These are phyloP conservation scores for Calocera viscosa DNA, from an alignment of 768 basidiomycete genomes.

Conservation along the genomic window DNA sequence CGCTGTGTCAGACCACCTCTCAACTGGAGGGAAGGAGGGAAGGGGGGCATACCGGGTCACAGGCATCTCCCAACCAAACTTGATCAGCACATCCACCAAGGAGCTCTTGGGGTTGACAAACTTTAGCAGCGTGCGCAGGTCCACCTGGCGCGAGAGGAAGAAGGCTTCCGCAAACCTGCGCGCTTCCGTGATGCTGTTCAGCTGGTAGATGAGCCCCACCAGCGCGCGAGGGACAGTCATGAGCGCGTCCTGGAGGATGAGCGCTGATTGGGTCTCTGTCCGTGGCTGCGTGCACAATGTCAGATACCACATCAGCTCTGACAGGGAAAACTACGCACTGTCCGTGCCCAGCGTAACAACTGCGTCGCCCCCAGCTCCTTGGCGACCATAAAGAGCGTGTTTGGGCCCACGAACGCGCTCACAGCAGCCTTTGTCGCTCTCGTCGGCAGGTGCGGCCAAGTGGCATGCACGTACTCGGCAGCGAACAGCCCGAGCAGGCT, in stretches of 20 bases:
- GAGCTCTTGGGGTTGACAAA: conserved; percentile 73
- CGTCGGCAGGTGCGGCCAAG: conserved; percentile 84
- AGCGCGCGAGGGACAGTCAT: conserved; percentile 77
- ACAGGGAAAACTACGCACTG: conserved; percentile 36
- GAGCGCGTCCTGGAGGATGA: conserved; percentile 75
- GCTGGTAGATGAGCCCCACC: conserved; percentile 78
- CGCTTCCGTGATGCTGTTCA: conserved; percentile 73
- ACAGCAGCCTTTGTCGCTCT: conserved; percentile 83
- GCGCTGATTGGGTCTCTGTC: conserved; percentile 29
- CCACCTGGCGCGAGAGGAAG: conserved; percentile 76
- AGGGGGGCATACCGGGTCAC: conserved; percentile 47
- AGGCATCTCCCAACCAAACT: conserved; percentile 53
- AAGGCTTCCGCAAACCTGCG: conserved; percentile 77
- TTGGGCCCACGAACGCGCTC: conserved; percentile 80
- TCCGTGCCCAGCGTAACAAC: conserved; percentile 70
- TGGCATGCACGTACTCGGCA: conserved; percentile 62
- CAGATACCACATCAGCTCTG: conserved; percentile 7
- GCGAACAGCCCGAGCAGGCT: conserved; percentile 82
- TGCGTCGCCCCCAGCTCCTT: conserved; percentile 70
- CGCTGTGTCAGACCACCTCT: not conserved
- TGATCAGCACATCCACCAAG: conserved; percentile 55
- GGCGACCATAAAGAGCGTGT: conserved; percentile 72
- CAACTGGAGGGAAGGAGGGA: conserved; percentile 5
- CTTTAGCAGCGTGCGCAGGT: conserved; percentile 65
- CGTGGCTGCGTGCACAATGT: conserved; percentile 6